These are phyloP conservation scores for Blastomyces parvus DNA, from an alignment of 2,329 filamentous ascomycete species.

Conservation along the genomic window DNA sequence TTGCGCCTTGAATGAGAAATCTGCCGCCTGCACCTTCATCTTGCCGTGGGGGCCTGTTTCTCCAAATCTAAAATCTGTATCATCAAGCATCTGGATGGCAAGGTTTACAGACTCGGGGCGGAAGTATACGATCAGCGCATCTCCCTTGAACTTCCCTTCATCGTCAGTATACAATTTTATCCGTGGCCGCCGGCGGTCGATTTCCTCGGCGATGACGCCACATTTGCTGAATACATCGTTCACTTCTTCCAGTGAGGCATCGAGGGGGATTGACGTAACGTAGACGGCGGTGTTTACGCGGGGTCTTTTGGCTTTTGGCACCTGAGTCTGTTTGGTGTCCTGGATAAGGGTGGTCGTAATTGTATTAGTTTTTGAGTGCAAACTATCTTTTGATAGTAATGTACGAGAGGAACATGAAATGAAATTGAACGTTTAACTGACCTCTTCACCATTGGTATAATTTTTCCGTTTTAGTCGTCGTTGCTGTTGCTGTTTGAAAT, in stretches of 20 bases:
- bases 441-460: slow-evolving; percentile 42
- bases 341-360: slow-evolving; percentile 4
- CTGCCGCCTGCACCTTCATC: slow-evolving; percentile 76
- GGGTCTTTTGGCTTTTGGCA: slow-evolving; percentile 33
- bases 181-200: slow-evolving; percentile 74
- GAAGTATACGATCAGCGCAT: slow-evolving; percentile 89
- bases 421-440: slow-evolving; percentile 24
- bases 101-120: slow-evolving; percentile 81
- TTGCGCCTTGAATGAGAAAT: slow-evolving; percentile 83
- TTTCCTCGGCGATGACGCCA: slow-evolving; percentile 88
- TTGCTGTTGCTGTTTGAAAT: slow-evolving; percentile 29
- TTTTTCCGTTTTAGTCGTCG: slow-evolving; percentile 47
- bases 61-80: slow-evolving; percentile 61
- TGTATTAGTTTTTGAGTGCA: not conserved
- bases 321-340: slow-evolving; percentile 19
- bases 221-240: slow-evolving; percentile 76
- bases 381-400: not conserved
- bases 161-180: slow-evolving; percentile 89
- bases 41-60: slow-evolving; percentile 45
- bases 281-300: slow-evolving; percentile 81
- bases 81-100: slow-evolving; percentile 45
- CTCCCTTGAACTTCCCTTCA: slow-evolving; percentile 79
- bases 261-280: slow-evolving; percentile 74
- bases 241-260: slow-evolving; percentile 72
- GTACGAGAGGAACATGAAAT: slow-evolving; percentile 1